phyloP scores from a whole-genome alignment of 371 early-diverging fungal species.

The Mucor saturninus region DNA sequence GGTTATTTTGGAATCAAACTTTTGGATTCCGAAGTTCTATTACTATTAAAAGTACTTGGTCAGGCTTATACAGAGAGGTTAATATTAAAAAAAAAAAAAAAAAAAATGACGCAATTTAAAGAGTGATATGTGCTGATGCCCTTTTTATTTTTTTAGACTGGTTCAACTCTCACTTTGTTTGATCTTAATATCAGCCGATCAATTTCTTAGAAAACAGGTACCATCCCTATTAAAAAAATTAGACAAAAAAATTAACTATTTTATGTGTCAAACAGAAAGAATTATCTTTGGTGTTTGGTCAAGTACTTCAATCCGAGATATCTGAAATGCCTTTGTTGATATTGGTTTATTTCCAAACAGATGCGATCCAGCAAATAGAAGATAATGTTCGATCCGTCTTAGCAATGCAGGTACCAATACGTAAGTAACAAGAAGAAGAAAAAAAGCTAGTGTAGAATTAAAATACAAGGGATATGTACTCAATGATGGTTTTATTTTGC shows the following conservation, averaged over 20 bases:
- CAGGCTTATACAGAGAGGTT: conserved; percentile 38
- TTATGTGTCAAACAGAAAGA: conserved; percentile 21
- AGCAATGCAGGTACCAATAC: conserved; percentile 50
- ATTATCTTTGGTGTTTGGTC: conserved; percentile 24
- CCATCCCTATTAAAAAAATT: background rate
- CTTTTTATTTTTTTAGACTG: conserved; percentile 8
- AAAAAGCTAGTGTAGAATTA: background rate
- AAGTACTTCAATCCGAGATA: conserved; percentile 34
- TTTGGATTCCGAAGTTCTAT: conserved; percentile 29
- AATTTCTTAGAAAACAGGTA: conserved; percentile 30
- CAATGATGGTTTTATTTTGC: background rate
- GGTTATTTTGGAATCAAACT: conserved; percentile 51
- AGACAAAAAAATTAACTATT: background rate
- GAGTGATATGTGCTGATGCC: background rate
- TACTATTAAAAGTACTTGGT: conserved; percentile 30
- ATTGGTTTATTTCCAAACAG: conserved; percentile 46
- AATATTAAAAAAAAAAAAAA: too few species aligned
- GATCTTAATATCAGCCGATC: conserved; percentile 27
- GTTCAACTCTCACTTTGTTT: conserved; percentile 23
- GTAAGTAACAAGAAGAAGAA: conserved; percentile 32
- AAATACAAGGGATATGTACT: background rate
- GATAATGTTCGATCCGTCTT: conserved; percentile 41
- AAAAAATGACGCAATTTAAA: background rate
- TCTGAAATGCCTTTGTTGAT: conserved; percentile 48
- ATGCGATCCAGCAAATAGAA: conserved; percentile 47